phyloP scores from a whole-genome alignment of 169 alveolate species.

The Plasmodium reichenowi region DNA sequence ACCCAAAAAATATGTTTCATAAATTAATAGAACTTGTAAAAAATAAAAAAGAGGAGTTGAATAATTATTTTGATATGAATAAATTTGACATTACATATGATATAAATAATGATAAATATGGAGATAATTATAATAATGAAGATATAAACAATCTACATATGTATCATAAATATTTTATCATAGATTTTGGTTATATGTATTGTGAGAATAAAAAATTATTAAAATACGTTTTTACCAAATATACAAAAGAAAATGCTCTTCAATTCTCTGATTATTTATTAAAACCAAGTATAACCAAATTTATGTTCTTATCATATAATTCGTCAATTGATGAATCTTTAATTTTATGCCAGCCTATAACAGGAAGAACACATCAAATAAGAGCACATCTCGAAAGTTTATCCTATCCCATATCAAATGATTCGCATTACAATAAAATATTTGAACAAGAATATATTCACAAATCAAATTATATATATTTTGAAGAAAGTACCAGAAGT shows the following conservation, averaged over 20 bases:
- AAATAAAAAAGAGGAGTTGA: slow-evolving; percentile 16
- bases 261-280: slow-evolving; percentile 18
- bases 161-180: slow-evolving; percentile 43
- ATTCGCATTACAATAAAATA: slow-evolving; percentile 78
- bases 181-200: slow-evolving; percentile 76
- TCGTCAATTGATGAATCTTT: slow-evolving; percentile 89
- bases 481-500: slow-evolving; percentile 59
- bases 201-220: slow-evolving; percentile 65
- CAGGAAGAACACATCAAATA: slow-evolving; percentile 98
- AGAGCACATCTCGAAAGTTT: slow-evolving; percentile 95
- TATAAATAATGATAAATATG: background rate
- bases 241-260: slow-evolving; percentile 15
- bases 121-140: background rate
- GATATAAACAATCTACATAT: background rate
- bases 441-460: slow-evolving; percentile 69
- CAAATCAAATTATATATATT: slow-evolving; percentile 76
- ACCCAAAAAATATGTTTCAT: background rate
- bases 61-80: slow-evolving; percentile 24
- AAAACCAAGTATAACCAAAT: slow-evolving; percentile 83
- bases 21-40: slow-evolving; percentile 1
- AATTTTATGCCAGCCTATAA: slow-evolving; percentile 93
- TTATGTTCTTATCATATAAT: slow-evolving; percentile 89
- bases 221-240: slow-evolving; percentile 70
- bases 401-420: slow-evolving; percentile 93
- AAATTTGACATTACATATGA: slow-evolving; percentile 9